A percentile compares a stretch with the other conserved stretches of the same genome.
Evolutionary conservation across 2,329 filamentous ascomycete genomes (phyloP).

Genomic region (Aciculosporium take): DNA sequence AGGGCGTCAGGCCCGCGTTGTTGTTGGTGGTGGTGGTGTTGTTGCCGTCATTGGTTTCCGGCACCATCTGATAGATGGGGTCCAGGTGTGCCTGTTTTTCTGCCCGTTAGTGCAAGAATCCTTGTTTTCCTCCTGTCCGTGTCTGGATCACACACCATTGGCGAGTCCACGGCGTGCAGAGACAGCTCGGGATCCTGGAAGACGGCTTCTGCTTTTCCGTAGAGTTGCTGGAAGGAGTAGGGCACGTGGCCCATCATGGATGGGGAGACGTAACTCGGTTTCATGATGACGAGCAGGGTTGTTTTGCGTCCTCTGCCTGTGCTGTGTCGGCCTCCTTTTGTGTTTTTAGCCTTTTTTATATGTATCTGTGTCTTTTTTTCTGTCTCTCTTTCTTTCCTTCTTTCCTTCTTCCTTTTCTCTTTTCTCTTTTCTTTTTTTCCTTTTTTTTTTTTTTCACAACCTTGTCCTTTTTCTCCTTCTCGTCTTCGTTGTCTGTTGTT

Average conservation of each 20-base stretch:
- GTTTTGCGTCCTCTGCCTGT: not conserved
- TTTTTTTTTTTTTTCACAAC: no score
- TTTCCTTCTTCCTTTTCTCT: no score
- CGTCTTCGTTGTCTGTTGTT: no score
- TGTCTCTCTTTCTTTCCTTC: not conserved
- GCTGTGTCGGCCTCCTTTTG: no score
- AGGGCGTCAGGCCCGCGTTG: not conserved
- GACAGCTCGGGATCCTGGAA: not conserved
- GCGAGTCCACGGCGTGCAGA: not conserved
- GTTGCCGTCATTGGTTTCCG: no score
- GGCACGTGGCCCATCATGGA: not conserved
- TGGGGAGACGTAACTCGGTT: not conserved
- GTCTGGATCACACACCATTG: not conserved
- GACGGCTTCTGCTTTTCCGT: not conserved
- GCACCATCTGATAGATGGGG: not conserved
- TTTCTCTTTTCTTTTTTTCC: not conserved
- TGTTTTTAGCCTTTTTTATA: no score
- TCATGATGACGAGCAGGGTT: not conserved
- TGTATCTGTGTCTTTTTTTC: no score
- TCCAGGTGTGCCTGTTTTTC: not conserved
- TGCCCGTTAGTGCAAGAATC: not conserved
- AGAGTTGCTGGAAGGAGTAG: not conserved
- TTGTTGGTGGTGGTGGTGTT: not conserved
- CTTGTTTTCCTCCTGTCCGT: not conserved
- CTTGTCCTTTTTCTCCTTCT: no score